Evolutionary conservation across 2,329 filamentous ascomycete genomes (phyloP), one percentile per base, ranked within the genome.

Genomic region (Alternaria novae-zelandiae): DNA sequence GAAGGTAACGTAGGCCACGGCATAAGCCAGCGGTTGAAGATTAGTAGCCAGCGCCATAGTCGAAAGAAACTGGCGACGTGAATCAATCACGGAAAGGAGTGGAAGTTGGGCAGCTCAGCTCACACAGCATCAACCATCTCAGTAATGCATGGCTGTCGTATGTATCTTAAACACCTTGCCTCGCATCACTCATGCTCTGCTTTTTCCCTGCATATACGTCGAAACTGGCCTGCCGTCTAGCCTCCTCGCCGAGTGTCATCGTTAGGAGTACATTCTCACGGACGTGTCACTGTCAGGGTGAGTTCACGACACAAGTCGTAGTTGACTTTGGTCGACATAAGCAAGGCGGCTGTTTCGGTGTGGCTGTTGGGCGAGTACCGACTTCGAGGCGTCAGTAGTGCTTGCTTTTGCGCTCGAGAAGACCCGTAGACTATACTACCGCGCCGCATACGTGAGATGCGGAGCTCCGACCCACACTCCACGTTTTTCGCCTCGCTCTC

Each of bases 21-120:
- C 69, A 50, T 73, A 73, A 41, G 70, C 66, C 21, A 68, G 12
- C n/a, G 67, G 62, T 53, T 70, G 71, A 20, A 71, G 50, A 53
- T 53, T 53, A 23, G 61, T 67, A 23, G 63, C 30, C n/a, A 64
- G 32, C 21, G 32, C 51, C 68, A 72, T 70, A 43, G 57, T 46
- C 23, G 43, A 25, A 49, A 55, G 41, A 26, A 46, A 54, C 41
- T 53, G 49, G 49, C 49, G 49, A 53, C 49, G 49, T 53, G 49
- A 53, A 41, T 53, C 49, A 53, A 53, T 53, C 49, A 53, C 49
- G 49, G 36, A 32, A 53, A 53, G 28, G 49, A 53, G 49, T 53
- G 49, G 49, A 53, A 53, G 49, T 53, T 53, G 49, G 49, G 49
- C 49, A 53, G 49, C 49, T 53, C 49, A 53, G 49, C 49, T 53